Evolutionary conservation across 345 rosid genomes (phyloP), one percentile per base, ranked within the genome.

Genomic region (Hypericum perforatum): DNA sequence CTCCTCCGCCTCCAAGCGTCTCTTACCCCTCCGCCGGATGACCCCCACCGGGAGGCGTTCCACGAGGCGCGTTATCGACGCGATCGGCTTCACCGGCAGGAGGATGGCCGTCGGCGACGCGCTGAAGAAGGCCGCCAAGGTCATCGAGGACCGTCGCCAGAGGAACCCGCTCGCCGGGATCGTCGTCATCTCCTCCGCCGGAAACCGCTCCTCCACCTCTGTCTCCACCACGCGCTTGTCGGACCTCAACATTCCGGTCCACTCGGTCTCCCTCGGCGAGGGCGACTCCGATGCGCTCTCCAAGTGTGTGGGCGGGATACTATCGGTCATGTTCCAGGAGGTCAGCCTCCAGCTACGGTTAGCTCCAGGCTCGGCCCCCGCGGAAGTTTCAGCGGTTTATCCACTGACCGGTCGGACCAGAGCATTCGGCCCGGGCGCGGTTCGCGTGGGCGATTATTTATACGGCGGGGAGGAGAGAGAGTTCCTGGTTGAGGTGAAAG

Each of bases 141-240:
- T 90, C 58, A 69, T 86, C 5, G 94, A 84, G 36, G 97, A 90
- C 71, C 86, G 97, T 54, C 81, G 91, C 38, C 78, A 76, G 70
- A 76, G 57, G 75, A 90, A 90, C 68, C 81, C 85, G 11, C 60
- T 70, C 14, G 63, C 94, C 44, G 32, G 32, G 32, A 73, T 69
- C 56, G 71, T 90, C 41, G 53, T 86, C 38, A 67, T 86, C 47
- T 52, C 84, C 16, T 77, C 91, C 7, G 85, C 74, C 66, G 79
- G 80, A 53, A 63, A 77, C 55, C 64, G 62, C 7, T 67, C 63
- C 6, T 52, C 74, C 0, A 56, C 59, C 22, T 45, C 71, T 15
- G 85, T 82, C 15, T 56, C 82, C 0, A 65, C 86, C 71, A 79
- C 81, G 63, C 89, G 94, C 53, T 63, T 75, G 56, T 73, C 82